phyloP scores from a whole-genome alignment of 1,139 yeast genomes.

The Trichomonascaceae sp. region DNA sequence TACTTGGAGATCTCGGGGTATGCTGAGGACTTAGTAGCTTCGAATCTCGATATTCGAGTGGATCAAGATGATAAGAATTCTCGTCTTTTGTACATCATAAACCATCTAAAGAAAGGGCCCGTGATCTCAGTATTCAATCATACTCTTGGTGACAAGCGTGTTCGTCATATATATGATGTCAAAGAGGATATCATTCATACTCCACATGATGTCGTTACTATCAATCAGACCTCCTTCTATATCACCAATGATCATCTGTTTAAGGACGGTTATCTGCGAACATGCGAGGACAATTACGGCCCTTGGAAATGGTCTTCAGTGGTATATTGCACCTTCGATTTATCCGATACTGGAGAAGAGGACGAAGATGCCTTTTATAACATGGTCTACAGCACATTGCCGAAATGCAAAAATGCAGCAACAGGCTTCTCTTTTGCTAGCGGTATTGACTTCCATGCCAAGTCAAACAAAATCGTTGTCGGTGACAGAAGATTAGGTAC shows the following conservation, averaged over 20 bases:
- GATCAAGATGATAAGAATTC: conserved; percentile 4
- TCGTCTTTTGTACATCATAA: conserved; percentile 7
- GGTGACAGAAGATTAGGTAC: conserved; percentile 6
- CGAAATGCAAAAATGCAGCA: conserved; percentile 1
- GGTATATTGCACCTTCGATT: conserved; percentile 7
- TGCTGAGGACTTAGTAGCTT: conserved; percentile 7
- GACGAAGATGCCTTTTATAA: neutral
- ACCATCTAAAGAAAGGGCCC: conserved; percentile 6
- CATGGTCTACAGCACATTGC: neutral
- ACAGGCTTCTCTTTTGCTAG: conserved; percentile 7
- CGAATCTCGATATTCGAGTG: conserved; percentile 9
- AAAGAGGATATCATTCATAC: conserved; percentile 7
- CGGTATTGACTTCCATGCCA: neutral
- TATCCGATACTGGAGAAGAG: conserved; percentile 3
- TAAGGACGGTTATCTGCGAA: conserved; percentile 4
- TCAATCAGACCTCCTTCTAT: conserved; percentile 7
- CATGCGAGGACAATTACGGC: conserved; percentile 8
- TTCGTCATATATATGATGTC: conserved; percentile 8
- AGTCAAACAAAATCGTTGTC: neutral
- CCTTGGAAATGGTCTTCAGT: conserved; percentile 12
- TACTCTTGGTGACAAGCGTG: conserved; percentile 3
- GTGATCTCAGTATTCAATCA: conserved; percentile 9
- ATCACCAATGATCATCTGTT: conserved; percentile 12
- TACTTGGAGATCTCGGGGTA: neutral
- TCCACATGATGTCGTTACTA: conserved; percentile 8